These are phyloP conservation scores for Tolypocladium ophioglossoides DNA, from an alignment of 2,329 filamentous ascomycete genomes.

Conservation along the genomic window DNA sequence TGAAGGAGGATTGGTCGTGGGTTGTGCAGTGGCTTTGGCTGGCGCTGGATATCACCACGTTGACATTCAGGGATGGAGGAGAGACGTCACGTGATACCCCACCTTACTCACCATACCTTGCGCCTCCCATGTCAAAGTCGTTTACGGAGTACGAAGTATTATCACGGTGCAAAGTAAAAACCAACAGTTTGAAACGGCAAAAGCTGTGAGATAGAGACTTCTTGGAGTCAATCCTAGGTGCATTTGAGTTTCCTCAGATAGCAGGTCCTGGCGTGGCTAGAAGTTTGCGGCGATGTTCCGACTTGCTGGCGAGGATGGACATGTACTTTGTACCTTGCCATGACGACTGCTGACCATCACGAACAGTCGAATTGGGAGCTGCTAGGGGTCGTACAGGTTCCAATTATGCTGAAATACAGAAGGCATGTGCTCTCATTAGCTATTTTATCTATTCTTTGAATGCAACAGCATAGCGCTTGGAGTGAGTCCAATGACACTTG, in stretches of 20 bases:
- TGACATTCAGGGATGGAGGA: constrained; percentile 24
- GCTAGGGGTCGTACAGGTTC: too few species aligned
- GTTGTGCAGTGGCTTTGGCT: constrained; percentile 21
- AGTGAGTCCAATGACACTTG: neutral
- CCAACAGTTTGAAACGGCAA: neutral
- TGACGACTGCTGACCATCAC: neutral
- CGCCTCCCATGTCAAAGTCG: too few species aligned
- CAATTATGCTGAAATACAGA: too few species aligned
- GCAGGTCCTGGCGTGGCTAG: neutral
- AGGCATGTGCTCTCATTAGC: too few species aligned
- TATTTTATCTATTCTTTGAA: too few species aligned
- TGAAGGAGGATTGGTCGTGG: constrained; percentile 18
- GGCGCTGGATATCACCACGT: constrained; percentile 26
- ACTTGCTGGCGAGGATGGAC: neutral
- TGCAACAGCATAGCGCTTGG: neutral
- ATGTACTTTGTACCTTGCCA: neutral
- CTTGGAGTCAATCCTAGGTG: neutral
- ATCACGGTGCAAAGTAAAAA: neutral
- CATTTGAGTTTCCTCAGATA: too few species aligned
- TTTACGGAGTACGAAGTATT: too few species aligned
- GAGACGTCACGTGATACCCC: constrained; percentile 23
- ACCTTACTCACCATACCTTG: constrained; percentile 8
- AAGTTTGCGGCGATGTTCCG: neutral
- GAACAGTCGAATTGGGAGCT: neutral
- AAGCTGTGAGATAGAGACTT: too few species aligned